phyloP scores from a whole-genome alignment of 1,284 basidiomycete species.

The Singerocomus rubriflavus region DNA sequence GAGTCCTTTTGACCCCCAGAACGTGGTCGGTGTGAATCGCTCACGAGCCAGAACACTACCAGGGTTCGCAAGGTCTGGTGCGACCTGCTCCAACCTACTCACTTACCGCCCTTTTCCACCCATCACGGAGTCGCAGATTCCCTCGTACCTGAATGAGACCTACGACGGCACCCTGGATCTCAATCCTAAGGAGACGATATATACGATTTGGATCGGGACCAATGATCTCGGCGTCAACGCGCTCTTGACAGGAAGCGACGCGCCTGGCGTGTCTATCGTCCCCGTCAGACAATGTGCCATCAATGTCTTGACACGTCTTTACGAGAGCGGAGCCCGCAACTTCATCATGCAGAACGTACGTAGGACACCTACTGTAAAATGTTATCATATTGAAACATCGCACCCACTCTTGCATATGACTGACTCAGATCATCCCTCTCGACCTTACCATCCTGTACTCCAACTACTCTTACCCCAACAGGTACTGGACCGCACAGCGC shows the following conservation, averaged over 20 bases:
- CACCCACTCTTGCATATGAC: background rate
- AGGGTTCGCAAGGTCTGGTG: conserved; percentile 42
- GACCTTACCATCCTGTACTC: conserved; percentile 44
- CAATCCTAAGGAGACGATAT: conserved; percentile 38
- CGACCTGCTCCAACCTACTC: conserved; percentile 43
- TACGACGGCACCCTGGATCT: conserved; percentile 25
- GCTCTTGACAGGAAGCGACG: conserved; percentile 38
- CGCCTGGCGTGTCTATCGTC: conserved; percentile 40
- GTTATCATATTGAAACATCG: background rate
- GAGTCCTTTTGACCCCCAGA: background rate
- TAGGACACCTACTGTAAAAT: background rate
- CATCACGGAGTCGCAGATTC: conserved; percentile 38
- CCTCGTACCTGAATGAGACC: conserved; percentile 34
- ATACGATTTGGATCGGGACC: conserved; percentile 51
- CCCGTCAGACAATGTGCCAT: conserved; percentile 42
- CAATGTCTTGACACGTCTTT: conserved; percentile 39
- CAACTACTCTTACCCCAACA: conserved; percentile 39
- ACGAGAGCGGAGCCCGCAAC: conserved; percentile 42
- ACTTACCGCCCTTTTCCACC: conserved; percentile 38
- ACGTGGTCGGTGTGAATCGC: no score
- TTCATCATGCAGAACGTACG: conserved; percentile 46
- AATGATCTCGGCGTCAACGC: conserved; percentile 43
- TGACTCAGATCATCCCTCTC: conserved; percentile 46
- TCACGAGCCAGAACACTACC: background rate
- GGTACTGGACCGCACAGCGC: conserved; percentile 42